These are phyloP conservation scores for Leishmania braziliensis DNA, from an alignment of 208 protist genomes.

Conservation along the genomic window DNA sequence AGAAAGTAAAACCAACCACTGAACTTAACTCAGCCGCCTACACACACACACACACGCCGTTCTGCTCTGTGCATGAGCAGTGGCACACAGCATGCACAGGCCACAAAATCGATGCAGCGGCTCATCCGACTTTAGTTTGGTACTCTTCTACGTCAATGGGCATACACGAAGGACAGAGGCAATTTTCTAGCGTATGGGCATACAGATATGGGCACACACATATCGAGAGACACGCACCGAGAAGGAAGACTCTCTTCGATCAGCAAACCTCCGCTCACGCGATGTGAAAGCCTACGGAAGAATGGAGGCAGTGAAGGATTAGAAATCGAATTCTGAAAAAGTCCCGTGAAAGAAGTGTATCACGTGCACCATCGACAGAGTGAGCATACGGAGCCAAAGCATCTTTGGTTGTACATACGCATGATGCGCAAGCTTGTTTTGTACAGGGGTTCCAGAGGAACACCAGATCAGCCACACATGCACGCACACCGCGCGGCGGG, in stretches of 20 bases:
- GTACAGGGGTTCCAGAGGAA: not conserved
- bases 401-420: not conserved
- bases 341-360: not conserved
- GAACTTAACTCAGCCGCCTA: not conserved
- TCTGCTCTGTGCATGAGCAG: not conserved
- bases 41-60: not conserved
- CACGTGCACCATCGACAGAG: not conserved
- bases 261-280: slow-evolving; percentile 42
- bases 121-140: slow-evolving; percentile 36
- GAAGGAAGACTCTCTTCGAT: slow-evolving; percentile 33
- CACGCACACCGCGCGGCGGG: not conserved
- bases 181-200: not conserved
- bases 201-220: slow-evolving; percentile 2
- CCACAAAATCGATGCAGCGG: slow-evolving; percentile 6
- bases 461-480: not conserved
- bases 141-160: not conserved
- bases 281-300: slow-evolving; percentile 22
- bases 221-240: not conserved
- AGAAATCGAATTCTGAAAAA: slow-evolving; percentile 37
- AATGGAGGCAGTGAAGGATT: slow-evolving; percentile 32
- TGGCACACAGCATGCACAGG: not conserved
- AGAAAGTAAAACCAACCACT: not conserved
- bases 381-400: not conserved
- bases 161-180: not conserved
- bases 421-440: not conserved